These are phyloP conservation scores for Heliosperma pusillum DNA, from an alignment of 148 eudicot genomes.

Conservation along the genomic window DNA sequence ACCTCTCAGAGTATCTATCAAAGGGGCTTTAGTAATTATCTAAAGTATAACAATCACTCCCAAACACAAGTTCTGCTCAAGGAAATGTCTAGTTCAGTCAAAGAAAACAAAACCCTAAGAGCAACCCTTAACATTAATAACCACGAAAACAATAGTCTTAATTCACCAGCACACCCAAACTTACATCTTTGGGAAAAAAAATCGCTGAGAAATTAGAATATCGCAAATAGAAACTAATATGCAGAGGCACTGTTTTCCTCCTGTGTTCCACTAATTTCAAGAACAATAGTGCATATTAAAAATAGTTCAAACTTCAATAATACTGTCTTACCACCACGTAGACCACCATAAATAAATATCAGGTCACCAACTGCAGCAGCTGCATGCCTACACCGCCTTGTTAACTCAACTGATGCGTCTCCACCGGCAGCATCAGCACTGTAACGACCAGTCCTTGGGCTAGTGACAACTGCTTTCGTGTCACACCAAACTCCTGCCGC, in stretches of 20 bases:
- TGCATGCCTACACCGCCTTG: constrained; percentile 97
- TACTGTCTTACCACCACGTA: constrained; percentile 83
- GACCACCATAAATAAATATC: constrained; percentile 92
- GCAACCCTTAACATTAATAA: not conserved
- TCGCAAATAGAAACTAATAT: not conserved
- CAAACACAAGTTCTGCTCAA: constrained; percentile 6
- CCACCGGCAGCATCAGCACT: constrained; percentile 99
- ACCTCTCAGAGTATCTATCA: not conserved
- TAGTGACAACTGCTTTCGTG: constrained; percentile 91
- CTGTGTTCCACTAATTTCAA: not conserved
- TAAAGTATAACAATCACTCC: not conserved
- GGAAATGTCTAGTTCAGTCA: not conserved
- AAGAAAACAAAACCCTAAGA: not conserved
- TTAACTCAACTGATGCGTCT: constrained; percentile 95
- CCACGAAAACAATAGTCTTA: not conserved
- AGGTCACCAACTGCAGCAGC: constrained; percentile 94
- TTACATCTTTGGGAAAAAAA: not conserved
- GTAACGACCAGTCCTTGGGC: constrained; percentile 87
- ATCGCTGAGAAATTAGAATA: not conserved
- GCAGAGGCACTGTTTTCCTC: not conserved
- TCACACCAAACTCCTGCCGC: constrained; percentile 99
- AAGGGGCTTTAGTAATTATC: not conserved
- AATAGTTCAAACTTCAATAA: not conserved
- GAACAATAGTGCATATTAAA: not conserved
- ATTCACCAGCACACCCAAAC: not conserved